Percentiles rank a stretch among this genome's conserved stretches.
Conservation (phyloP, 768 basidiomycete genomes). For the Trametes maxima region DNA sequence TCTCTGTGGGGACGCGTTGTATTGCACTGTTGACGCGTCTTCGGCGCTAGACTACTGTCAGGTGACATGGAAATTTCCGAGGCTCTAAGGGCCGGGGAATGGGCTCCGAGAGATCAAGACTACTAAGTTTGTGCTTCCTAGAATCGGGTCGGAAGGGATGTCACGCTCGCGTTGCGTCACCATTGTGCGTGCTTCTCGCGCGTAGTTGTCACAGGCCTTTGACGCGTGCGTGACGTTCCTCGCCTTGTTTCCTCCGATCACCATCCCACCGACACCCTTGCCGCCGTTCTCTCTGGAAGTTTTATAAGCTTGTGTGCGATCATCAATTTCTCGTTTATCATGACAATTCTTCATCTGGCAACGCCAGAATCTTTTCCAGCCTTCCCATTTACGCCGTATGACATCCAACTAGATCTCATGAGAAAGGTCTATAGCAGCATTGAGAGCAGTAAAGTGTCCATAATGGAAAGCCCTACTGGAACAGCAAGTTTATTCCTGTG, state of each 20-base stretch:
- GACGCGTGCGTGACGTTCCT: neutral
- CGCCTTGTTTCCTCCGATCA: neutral
- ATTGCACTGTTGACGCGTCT: no score
- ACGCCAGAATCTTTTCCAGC: constrained; percentile 71
- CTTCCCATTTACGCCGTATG: constrained; percentile 68
- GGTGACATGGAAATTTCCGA: no score
- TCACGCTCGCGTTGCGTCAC: neutral
- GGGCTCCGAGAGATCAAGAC: no score
- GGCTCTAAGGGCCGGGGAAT: no score
- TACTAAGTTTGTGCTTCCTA: no score
- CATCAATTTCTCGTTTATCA: neutral
- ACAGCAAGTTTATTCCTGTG: constrained; percentile 52
- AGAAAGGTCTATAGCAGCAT: constrained; percentile 80
- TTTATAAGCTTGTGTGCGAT: neutral
- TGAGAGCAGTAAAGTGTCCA: constrained; percentile 72
- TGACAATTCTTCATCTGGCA: constrained; percentile 42
- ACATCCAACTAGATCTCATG: constrained; percentile 88
- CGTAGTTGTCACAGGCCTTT: neutral
- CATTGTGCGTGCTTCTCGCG: neutral
- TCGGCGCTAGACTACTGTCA: no score
- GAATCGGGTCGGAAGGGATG: no score
- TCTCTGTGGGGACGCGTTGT: no score
- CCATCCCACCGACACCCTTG: neutral
- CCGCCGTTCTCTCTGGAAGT: neutral
- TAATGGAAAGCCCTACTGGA: constrained; percentile 89